Base-by-base conservation (phyloP, 1,284 basidiomycete genomes). In the Ceratobasidium sp. region DNA sequence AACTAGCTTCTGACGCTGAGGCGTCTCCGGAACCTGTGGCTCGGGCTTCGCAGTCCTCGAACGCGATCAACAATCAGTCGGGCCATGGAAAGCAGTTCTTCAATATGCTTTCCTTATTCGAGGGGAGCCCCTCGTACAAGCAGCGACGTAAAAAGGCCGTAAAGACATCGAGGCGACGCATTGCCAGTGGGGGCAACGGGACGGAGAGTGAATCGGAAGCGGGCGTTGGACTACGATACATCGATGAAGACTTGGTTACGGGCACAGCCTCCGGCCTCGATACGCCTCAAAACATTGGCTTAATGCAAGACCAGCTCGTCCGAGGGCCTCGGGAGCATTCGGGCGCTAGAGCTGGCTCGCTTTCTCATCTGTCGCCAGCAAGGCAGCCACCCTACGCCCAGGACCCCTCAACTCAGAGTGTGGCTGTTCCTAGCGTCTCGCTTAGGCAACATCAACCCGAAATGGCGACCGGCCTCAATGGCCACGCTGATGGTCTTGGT, bases 51-150 rank as follows among this genome's bases (percentile, higher is more conserved):
- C 66, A 53, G 66, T 28, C 58, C 23, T 23, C 64, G 26, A 76
- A 66, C n/a, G 23, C 69, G 8, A 39, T 68, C 28, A 35, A 39
- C 26, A 61, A 65, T 6, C 77, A 77, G 49, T 49, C 64, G 8
- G 64, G 67, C 58, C 80, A 84, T 39, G 84, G 84, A 78, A 84
- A 88, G 65, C 86, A 90, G 10, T 90, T 91, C 83, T 89, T 91
- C 82, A 87, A 87, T 39, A 88, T 90, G 82, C 89, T 93, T 82
- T 90, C 91, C n/a, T 85, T 94, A 61, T 92, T 94, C 76, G 92
- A 93, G 82, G 94, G 94, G 8, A 92, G 90, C 78, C 92, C 93
- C 1, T 89, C 89, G 7, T 96, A 96, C 86, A 96, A 96, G 84
- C 91, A 92, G 80, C 88, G 94, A n/a, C 88, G 93, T 78, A 94